Evolutionary conservation across 495 filamentous ascomycete species (phyloP).

Genomic region (Tuber indicum): DNA sequence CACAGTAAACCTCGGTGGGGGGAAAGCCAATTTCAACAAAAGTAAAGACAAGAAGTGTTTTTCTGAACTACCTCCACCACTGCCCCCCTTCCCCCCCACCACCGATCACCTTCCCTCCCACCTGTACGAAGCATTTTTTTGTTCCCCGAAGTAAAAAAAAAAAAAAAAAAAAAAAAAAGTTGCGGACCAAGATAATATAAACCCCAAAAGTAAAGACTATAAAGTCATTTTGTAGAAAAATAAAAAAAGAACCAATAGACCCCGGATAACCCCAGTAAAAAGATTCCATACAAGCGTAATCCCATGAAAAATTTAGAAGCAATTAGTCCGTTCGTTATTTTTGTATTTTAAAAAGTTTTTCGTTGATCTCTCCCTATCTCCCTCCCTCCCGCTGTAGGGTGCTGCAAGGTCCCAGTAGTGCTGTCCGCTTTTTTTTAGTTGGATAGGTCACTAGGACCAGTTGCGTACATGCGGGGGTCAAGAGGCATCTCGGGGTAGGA

Average conservation of each 20-base stretch:
- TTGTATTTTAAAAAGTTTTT: slow-evolving; percentile 3
- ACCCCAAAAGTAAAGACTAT: neutral
- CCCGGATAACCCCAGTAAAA: slow-evolving; percentile 38
- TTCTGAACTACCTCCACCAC: slow-evolving; percentile 38
- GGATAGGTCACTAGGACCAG: slow-evolving; percentile 26
- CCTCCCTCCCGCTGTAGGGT: neutral
- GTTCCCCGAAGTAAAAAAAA: slow-evolving; percentile 5
- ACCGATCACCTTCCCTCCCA: slow-evolving; percentile 13
- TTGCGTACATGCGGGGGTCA: slow-evolving; percentile 33
- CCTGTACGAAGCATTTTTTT: neutral
- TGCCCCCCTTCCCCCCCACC: slow-evolving; percentile 35
- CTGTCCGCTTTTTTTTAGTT: slow-evolving; percentile 16
- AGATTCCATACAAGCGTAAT: slow-evolving; percentile 37
- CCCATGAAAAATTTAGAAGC: slow-evolving; percentile 9
- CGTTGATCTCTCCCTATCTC: neutral
- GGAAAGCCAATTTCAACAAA: slow-evolving; percentile 21
- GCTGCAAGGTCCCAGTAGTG: neutral
- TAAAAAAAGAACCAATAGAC: slow-evolving; percentile 38
- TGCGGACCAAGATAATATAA: slow-evolving; percentile 11
- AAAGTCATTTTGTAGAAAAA: slow-evolving; percentile 30
- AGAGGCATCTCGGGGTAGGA: slow-evolving; percentile 28
- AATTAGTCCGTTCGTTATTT: slow-evolving; percentile 5
- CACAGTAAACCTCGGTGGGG: neutral
- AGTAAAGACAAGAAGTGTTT: slow-evolving; percentile 38
- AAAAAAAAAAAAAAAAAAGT: slow-evolving; percentile 27